These are phyloP conservation scores for Talaromyces adpressus DNA, from an alignment of 495 filamentous ascomycete genomes.

Conservation along the genomic window DNA sequence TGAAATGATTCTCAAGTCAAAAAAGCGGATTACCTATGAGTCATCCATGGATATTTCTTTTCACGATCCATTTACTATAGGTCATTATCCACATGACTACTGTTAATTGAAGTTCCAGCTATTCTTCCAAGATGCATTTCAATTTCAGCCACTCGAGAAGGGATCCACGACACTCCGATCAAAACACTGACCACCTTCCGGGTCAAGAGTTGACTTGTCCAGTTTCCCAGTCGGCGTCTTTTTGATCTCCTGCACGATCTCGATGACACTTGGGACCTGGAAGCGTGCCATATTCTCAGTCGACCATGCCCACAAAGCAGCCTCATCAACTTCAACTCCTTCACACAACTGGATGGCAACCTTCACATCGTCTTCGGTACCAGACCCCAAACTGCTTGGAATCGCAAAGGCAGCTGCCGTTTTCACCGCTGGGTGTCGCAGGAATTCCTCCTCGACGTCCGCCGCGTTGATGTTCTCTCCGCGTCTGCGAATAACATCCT, in stretches of 20 bases:
- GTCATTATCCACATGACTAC: too few species aligned
- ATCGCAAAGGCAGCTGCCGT: conserved; percentile 2
- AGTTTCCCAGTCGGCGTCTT: neutral
- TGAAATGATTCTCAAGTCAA: too few species aligned
- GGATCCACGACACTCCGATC: too few species aligned
- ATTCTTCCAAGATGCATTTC: too few species aligned
- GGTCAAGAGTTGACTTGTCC: neutral
- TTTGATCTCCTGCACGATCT: conserved; percentile 6
- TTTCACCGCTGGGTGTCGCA: conserved; percentile 4
- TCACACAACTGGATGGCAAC: conserved; percentile 3
- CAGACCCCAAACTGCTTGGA: neutral
- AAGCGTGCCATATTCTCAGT: neutral
- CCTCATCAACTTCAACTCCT: conserved; percentile 5
- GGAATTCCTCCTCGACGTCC: conserved; percentile 5
- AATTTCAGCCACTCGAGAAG: too few species aligned
- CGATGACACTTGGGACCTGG: conserved; percentile 1
- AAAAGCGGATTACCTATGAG: too few species aligned
- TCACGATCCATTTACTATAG: too few species aligned
- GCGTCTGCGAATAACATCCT: conserved; percentile 5
- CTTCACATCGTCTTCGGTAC: conserved; percentile 3
- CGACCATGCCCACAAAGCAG: conserved; percentile 1
- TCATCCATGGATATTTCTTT: too few species aligned
- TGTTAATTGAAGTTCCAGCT: too few species aligned
- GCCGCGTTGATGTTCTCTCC: conserved; percentile 6
- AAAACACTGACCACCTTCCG: neutral